Conservation (phyloP, 345 rosid species). For the Heritiera fomes region DNA sequence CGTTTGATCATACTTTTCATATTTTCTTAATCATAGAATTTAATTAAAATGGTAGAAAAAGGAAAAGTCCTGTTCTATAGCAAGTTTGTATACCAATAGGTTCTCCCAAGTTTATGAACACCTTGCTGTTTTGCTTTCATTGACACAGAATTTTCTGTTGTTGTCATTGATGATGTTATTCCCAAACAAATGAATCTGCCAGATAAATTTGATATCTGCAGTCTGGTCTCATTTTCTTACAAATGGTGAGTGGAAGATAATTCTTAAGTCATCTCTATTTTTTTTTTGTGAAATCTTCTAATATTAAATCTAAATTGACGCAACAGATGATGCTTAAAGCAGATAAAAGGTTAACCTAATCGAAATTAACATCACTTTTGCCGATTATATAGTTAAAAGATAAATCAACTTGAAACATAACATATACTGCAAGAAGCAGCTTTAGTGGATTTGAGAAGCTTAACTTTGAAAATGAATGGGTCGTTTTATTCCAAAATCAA, state of each 20-base stretch:
- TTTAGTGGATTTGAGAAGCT: background rate
- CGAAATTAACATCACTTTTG: background rate
- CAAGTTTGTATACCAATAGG: constrained; percentile 54
- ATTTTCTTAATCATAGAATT: no score
- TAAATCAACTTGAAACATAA: background rate
- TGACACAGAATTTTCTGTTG: background rate
- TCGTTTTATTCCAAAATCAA: background rate
- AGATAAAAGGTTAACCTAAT: background rate
- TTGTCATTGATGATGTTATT: constrained; percentile 15
- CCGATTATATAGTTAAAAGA: background rate
- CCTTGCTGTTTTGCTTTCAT: constrained; percentile 17
- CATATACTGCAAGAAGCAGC: background rate
- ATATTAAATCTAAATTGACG: background rate
- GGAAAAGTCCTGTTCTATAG: constrained; percentile 69
- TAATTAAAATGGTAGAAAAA: no score
- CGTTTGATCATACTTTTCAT: no score
- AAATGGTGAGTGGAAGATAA: constrained; percentile 64
- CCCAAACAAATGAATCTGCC: constrained; percentile 78
- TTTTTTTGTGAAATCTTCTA: background rate
- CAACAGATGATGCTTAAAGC: background rate
- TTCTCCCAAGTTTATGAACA: constrained; percentile 11
- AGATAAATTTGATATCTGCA: constrained; percentile 92
- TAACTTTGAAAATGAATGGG: background rate
- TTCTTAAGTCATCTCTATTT: background rate
- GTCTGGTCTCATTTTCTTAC: constrained; percentile 89